Evolutionary conservation across 805 yeast genomes (phyloP), one percentile per base, ranked within the genome.

Genomic region (Teunomyces panamensis): DNA sequence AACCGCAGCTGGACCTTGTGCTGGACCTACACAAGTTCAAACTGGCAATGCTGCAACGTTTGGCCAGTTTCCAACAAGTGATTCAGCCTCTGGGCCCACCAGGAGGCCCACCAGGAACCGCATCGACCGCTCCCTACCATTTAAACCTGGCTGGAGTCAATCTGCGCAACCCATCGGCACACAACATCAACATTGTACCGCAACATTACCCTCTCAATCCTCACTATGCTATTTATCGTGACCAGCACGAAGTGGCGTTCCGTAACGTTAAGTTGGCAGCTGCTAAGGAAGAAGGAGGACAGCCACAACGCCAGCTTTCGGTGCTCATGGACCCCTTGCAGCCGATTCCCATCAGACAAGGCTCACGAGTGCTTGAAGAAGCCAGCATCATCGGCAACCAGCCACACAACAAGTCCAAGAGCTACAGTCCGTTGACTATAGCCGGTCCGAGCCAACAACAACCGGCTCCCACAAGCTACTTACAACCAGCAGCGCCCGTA

Each of bases 261-360:
- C 32, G 54, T 28, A 49, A 50, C 37, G 45, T 43, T 14, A 28
- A 30, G n/a, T 17, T 30, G 34, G 32, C 49, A 44, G 33, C 57
- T 60, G 43, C 20, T 20, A 49, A 49, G 34, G 42, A 33, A 11
- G 51, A 49, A 32, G 49, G 36, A 17, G 44, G 34, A 4, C 43
- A 14, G 11, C 34, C 43, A 11, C 32, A 28, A 16, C 63, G 79
- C 39, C 74, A 74, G 49, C 59, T 64, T 30, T 73, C 79, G 10
- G 67, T 74, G 14, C 65, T 59, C 51, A 72, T 64, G 63, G 72
- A 67, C 49, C 72, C 73, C 4, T 59, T 66, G 37, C 72, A 65
- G 50, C 69, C 70, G 5, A 50, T 53, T 7, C 65, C 68, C 2
- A 53, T 57, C 3, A 46, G 60, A 28, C 42, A 42, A n/a, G 49